phyloP scores from a whole-genome alignment of 331 rosid species.

The Arachis monticola region DNA sequence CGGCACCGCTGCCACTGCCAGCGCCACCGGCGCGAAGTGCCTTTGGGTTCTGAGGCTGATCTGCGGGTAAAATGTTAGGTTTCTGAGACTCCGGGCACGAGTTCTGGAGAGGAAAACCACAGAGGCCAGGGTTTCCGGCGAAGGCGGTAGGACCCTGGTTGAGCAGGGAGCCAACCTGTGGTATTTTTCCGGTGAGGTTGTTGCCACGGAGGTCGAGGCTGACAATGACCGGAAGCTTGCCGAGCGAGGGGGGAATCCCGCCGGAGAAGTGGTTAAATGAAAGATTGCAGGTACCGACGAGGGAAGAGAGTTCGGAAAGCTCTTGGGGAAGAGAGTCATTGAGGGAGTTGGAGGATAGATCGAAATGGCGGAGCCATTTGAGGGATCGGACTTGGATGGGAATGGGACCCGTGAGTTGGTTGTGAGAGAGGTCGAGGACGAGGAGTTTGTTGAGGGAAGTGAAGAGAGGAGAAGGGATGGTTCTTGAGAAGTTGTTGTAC shows the following conservation, averaged over 20 bases:
- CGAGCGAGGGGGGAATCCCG: conserved; percentile 60
- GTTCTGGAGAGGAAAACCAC: conserved; percentile 76
- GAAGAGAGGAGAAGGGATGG: conserved; percentile 64
- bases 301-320: conserved; percentile 46
- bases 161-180: conserved; percentile 70
- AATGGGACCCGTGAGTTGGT: conserved; percentile 65
- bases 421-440: conserved; percentile 73
- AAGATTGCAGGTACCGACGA: conserved; percentile 71
- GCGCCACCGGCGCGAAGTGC: conserved; percentile 32
- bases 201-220: conserved; percentile 75
- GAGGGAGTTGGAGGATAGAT: conserved; percentile 67
- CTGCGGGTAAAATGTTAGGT: conserved; percentile 42
- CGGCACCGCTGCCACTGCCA: conserved; percentile 17
- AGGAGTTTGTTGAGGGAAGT: conserved; percentile 53
- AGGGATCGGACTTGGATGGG: conserved; percentile 51
- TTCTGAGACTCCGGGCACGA: conserved; percentile 71
- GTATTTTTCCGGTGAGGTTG: conserved; percentile 80
- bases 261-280: conserved; percentile 70
- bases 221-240: conserved; percentile 60
- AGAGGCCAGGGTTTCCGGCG: conserved; percentile 73
- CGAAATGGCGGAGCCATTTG: conserved; percentile 57
- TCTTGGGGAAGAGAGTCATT: conserved; percentile 65
- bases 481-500: conserved; percentile 65
- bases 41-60: conserved; percentile 52
- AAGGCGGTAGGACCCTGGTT: conserved; percentile 93